A percentile compares a stretch with the other conserved stretches of the same genome.
phyloP scores from a whole-genome alignment of 2,329 filamentous ascomycete genomes.

The Amylocarpus encephaloides region DNA sequence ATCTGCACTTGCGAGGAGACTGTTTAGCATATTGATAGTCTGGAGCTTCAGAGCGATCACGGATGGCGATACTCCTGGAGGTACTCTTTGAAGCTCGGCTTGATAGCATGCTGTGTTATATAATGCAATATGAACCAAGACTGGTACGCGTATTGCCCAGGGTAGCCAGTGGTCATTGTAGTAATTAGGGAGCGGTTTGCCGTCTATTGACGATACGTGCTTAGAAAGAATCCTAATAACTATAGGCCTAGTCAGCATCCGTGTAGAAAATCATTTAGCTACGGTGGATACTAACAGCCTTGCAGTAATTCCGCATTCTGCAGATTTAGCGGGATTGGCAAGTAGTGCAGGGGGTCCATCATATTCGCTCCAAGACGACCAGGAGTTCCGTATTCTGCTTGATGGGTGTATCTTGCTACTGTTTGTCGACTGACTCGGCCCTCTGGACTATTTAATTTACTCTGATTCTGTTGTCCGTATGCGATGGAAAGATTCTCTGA shows the following conservation, averaged over 20 bases:
- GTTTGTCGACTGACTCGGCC: not conserved
- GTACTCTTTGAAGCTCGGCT: slow-evolving; percentile 42
- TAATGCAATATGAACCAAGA: slow-evolving; percentile 43
- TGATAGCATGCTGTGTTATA: slow-evolving; percentile 47
- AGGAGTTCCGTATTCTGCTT: slow-evolving; percentile 10
- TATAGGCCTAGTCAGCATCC: slow-evolving; percentile 21
- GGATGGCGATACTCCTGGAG: slow-evolving; percentile 18
- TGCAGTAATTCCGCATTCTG: slow-evolving; percentile 43
- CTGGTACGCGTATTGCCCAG: slow-evolving; percentile 42
- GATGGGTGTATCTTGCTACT: not conserved
- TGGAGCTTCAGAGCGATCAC: slow-evolving; percentile 25
- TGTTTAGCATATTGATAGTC: slow-evolving; percentile 40
- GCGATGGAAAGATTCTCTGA: not conserved
- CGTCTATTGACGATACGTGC: slow-evolving; percentile 46
- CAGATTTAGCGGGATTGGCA: slow-evolving; percentile 38
- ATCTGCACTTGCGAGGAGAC: slow-evolving; percentile 36
- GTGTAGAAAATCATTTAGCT: not conserved
- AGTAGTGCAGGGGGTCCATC: slow-evolving; percentile 34
- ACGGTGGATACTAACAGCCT: slow-evolving; percentile 35
- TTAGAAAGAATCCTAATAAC: slow-evolving; percentile 44
- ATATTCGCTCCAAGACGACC: slow-evolving; percentile 27
- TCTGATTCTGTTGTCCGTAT: not conserved
- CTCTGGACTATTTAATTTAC: not conserved
- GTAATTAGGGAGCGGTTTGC: slow-evolving; percentile 42
- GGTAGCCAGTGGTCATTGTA: slow-evolving; percentile 40